Percentiles rank a stretch among this genome's conserved stretches.
These are phyloP conservation scores for Sodiomyces alkalinus DNA, from an alignment of 2,329 filamentous ascomycete species.

Conservation along the genomic window DNA sequence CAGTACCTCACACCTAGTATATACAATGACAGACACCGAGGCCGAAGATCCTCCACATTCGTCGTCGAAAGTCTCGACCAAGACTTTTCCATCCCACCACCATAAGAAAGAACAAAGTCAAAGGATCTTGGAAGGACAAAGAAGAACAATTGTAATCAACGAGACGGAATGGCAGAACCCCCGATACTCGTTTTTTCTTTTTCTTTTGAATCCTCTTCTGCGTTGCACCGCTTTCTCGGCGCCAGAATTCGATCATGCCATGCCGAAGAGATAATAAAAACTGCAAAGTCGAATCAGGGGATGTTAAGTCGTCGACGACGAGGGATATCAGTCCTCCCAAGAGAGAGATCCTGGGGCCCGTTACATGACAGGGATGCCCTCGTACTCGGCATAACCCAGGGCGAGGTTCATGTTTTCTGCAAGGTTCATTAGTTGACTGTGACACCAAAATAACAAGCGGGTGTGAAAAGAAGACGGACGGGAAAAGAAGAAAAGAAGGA, in stretches of 20 bases:
- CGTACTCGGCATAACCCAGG: constrained; percentile 77
- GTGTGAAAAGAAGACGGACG: neutral
- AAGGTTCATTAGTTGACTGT: constrained; percentile 1
- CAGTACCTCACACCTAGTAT: neutral
- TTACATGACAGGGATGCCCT: constrained; percentile 56
- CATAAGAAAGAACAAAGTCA: neutral
- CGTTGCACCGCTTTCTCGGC: neutral
- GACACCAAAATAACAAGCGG: neutral
- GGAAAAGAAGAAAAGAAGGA: neutral
- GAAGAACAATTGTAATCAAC: neutral
- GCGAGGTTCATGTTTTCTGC: constrained; percentile 86
- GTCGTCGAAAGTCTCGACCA: no score
- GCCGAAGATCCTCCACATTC: no score
- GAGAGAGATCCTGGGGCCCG: constrained; percentile 1
- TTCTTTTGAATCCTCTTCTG: no score
- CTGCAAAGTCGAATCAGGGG: neutral
- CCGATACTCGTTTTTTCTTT: no score
- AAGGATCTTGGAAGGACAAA: neutral
- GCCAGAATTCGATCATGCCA: neutral
- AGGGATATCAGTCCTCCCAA: neutral
- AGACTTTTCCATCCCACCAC: no score
- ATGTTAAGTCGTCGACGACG: neutral
- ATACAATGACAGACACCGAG: neutral
- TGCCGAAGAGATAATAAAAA: no score
- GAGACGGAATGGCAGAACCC: no score